Evolutionary conservation across 1,139 yeast genomes (phyloP).

Genomic region (Debaryomycetaceae sp.): DNA sequence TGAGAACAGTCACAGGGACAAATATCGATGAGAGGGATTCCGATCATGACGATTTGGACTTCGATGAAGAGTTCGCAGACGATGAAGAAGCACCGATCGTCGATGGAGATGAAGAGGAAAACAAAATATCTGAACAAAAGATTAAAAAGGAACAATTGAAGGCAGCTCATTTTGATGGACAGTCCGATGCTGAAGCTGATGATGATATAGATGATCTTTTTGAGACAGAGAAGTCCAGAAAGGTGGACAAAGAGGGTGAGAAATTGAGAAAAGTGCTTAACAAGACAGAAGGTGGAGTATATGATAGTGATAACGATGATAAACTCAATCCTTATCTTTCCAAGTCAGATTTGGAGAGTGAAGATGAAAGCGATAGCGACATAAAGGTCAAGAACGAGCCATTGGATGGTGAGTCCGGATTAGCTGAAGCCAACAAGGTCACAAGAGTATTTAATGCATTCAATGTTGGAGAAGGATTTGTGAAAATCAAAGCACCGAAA

Average conservation of each 20-base stretch:
- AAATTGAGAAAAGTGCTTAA: constrained; percentile 79
- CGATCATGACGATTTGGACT: constrained; percentile 90
- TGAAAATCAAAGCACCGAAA: constrained; percentile 63
- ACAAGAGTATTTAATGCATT: constrained; percentile 44
- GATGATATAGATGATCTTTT: constrained; percentile 65
- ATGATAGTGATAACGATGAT: constrained; percentile 80
- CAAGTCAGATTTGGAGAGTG: constrained; percentile 64
- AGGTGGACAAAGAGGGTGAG: constrained; percentile 89
- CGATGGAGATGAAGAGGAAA: constrained; percentile 96
- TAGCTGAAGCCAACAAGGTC: constrained; percentile 6
- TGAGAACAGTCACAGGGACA: constrained; percentile 56
- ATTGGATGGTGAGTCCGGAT: constrained; percentile 18
- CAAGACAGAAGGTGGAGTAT: constrained; percentile 84
- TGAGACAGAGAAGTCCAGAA: constrained; percentile 58
- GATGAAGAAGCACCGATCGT: constrained; percentile 98
- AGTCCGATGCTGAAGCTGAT: constrained; percentile 54
- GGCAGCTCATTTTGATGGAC: constrained; percentile 72
- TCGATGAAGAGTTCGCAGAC: constrained; percentile 95
- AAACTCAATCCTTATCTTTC: constrained; percentile 74
- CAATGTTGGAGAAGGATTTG: constrained; percentile 59
- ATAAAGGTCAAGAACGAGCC: constrained; percentile 42
- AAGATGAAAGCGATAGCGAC: constrained; percentile 38
- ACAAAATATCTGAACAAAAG: constrained; percentile 81
- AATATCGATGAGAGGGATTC: constrained; percentile 58
- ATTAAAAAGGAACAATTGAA: constrained; percentile 87